Conservation (phyloP, 2,329 filamentous ascomycete genomes). For the Penicillium expansum region DNA sequence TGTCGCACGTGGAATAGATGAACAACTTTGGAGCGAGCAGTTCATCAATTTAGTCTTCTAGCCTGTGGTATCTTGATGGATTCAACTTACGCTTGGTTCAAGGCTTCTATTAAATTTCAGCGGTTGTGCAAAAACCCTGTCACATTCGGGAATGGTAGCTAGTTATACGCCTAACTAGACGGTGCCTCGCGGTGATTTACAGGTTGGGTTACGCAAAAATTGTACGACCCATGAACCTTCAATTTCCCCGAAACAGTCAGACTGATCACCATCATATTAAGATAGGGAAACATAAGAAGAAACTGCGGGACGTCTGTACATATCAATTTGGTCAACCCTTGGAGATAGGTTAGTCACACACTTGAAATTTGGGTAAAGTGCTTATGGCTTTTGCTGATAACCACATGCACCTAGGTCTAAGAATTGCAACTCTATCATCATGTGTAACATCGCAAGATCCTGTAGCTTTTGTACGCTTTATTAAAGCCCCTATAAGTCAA, state of each 20-base stretch:
- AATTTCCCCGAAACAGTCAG: not conserved
- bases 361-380: not conserved
- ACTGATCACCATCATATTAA: not conserved
- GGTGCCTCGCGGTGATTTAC: not conserved
- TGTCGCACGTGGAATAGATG: too few relatives aligned
- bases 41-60: not conserved
- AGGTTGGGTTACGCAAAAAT: constrained; percentile 9
- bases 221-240: constrained; percentile 1
- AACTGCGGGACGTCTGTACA: too few relatives aligned
- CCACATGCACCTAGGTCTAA: too few relatives aligned
- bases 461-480: not conserved
- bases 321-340: too few relatives aligned
- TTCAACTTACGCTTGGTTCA: not conserved
- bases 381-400: not conserved
- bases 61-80: not conserved
- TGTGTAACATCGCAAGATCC: not conserved
- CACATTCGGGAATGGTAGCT: not conserved
- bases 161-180: not conserved
- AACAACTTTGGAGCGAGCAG: not conserved
- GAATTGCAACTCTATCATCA: not conserved
- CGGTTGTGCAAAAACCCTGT: not conserved
- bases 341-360: not conserved
- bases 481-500: not conserved
- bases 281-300: not conserved
- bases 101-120: not conserved